Evolutionary conservation across 2,329 filamentous ascomycete genomes (phyloP), one percentile per base, ranked within the genome.

Genomic region (Xylariaceae sp.): DNA sequence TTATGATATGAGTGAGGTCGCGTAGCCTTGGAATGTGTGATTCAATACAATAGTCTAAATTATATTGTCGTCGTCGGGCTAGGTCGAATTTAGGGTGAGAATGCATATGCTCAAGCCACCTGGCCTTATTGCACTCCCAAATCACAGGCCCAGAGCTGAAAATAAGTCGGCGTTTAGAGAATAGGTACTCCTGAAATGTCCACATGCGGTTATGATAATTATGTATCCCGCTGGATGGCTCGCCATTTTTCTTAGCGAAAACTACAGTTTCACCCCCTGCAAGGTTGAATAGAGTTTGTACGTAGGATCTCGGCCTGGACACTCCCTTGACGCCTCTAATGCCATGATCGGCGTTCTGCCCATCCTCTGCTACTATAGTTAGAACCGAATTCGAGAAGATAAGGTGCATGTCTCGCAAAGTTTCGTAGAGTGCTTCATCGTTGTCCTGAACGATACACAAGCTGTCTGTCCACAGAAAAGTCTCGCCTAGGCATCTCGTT

Each of bases 111-210:
- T 51, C 48, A 1, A 19, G 12, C 48, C 48, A 51, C 17, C 37
- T 33, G 11, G 39, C 29, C 17, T n/a, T 26, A 34, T 34, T 43
- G 12, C 36, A 51, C 8, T 28, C 3, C 37, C 28, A 43, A 6
- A 3, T 11, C 14, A 36, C 39, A 8, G 37, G 37, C 14, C 48
- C 48, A 24, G 17, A 8, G 6, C 37, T 28, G n/a, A 51, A 43
- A 26, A 43, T 14, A 2, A 51, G 48, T 14, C 29, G 37, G 14
- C 48, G 37, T 36, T 34, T 29, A 3, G 47, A 50, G 14, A 50
- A 41, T 6, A 50, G 12, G 19, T 50, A 41, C 17, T 50, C 47
- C n/a, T 50, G 47, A 17, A 39, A 50, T 17, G 47, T 50, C 47
- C 47, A 50, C 34, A 40, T 41, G 19, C 36, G 47, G 34, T 21